phyloP scores from a whole-genome alignment of 2,329 filamentous ascomycete species.

The Domatiomyces globalis region DNA sequence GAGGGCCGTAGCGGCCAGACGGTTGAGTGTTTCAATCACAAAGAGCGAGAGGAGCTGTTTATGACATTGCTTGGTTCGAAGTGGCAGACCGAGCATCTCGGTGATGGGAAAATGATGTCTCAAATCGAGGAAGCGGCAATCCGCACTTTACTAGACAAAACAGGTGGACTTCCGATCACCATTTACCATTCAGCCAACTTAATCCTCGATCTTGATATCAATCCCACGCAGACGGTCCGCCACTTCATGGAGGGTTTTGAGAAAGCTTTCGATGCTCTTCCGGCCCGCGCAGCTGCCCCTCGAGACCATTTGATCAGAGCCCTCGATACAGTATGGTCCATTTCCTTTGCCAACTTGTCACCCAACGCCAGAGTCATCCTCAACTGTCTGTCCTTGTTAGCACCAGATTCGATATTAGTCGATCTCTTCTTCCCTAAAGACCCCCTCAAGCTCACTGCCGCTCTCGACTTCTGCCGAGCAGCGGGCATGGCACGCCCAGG shows the following conservation, averaged over 20 bases:
- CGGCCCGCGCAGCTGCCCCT: neutral
- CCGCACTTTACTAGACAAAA: slow-evolving; percentile 1
- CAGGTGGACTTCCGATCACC: slow-evolving; percentile 4
- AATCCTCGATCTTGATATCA: slow-evolving; percentile 3
- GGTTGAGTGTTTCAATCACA: neutral
- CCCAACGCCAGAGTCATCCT: slow-evolving; percentile 2
- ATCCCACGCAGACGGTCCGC: neutral
- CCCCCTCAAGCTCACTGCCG: neutral
- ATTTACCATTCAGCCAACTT: slow-evolving; percentile 4
- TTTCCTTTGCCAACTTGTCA: slow-evolving; percentile 2
- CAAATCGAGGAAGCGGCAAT: slow-evolving; percentile 4
- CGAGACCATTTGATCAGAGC: slow-evolving; percentile 1
- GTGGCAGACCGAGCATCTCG: slow-evolving; percentile 1
- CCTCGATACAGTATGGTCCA: slow-evolving; percentile 4
- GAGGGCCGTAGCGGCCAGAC: slow-evolving; percentile 4
- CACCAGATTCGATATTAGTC: slow-evolving; percentile 3
- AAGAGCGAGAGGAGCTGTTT: slow-evolving; percentile 3
- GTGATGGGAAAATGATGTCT: slow-evolving; percentile 1
- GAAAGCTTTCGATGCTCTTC: neutral
- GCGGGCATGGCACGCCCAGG: neutral
- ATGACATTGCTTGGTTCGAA: slow-evolving; percentile 2
- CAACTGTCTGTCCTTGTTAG: slow-evolving; percentile 1
- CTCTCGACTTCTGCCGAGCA: slow-evolving; percentile 4
- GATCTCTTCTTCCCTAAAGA: slow-evolving; percentile 4
- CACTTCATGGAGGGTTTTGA: slow-evolving; percentile 3